phyloP scores from a whole-genome alignment of 495 filamentous ascomycete genomes.

The Trichocladium uniseriatum region DNA sequence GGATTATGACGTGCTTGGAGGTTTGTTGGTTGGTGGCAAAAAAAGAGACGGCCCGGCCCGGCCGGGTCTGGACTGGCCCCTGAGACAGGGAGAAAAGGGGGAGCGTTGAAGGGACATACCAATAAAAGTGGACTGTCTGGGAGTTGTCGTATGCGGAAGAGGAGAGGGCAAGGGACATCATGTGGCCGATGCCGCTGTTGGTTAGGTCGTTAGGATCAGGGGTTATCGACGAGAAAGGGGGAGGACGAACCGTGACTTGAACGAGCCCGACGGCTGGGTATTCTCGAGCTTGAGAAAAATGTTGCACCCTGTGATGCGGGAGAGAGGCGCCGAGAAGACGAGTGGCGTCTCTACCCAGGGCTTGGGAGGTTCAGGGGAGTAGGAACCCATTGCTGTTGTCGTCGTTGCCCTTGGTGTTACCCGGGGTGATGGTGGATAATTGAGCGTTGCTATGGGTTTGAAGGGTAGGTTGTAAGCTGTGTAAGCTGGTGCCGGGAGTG shows the following conservation, averaged over 20 bases:
- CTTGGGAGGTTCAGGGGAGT: conserved; percentile 28
- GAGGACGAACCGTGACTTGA: conserved; percentile 63
- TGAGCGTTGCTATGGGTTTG: no score
- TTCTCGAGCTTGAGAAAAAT: conserved; percentile 92
- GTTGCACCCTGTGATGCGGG: conserved; percentile 61
- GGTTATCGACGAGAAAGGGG: not conserved
- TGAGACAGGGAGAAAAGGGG: no score
- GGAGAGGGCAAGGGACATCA: conserved; percentile 48
- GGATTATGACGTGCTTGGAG: not conserved
- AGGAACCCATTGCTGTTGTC: conserved; percentile 30
- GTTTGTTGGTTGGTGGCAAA: not conserved
- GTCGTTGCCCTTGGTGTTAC: not conserved
- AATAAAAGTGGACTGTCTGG: conserved; percentile 66
- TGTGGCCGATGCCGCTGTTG: conserved; percentile 60
- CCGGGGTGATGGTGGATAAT: no score
- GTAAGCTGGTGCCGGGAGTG: not conserved
- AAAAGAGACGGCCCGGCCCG: no score
- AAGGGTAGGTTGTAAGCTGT: no score
- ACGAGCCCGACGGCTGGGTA: conserved; percentile 85
- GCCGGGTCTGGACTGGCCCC: no score
- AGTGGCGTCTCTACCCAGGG: conserved; percentile 70
- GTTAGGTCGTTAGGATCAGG: not conserved
- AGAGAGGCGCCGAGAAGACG: conserved; percentile 57
- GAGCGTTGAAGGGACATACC: no score
- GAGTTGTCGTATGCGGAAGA: conserved; percentile 17